Conservation (phyloP, 495 filamentous ascomycete genomes). For the Trichoderma reesei region DNA sequence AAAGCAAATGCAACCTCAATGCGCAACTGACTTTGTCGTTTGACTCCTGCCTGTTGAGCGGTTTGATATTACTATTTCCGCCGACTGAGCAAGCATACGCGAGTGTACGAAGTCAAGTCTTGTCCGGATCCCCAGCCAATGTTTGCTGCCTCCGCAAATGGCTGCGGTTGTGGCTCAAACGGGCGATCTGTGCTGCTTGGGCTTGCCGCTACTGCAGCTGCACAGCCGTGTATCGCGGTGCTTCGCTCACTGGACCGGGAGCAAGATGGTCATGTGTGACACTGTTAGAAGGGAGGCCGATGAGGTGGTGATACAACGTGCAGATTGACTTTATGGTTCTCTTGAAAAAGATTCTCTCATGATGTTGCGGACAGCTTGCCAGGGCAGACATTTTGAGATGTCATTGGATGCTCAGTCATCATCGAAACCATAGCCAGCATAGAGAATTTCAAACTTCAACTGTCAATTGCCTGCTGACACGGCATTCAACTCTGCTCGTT, state of each 20-base stretch:
- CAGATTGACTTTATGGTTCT: neutral
- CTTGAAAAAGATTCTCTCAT: neutral
- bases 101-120: neutral
- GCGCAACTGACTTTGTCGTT: neutral
- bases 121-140: no score
- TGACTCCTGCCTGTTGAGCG: neutral
- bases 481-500: no score
- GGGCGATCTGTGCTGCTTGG: neutral
- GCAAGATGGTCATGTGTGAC: neutral
- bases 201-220: neutral
- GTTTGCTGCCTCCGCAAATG: neutral
- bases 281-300: neutral
- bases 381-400: no score
- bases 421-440: neutral
- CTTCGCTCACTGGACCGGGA: neutral
- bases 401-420: no score
- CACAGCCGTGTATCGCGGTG: neutral
- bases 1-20: no score
- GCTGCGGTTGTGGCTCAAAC: neutral
- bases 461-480: neutral
- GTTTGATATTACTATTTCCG: no score
- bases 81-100: neutral
- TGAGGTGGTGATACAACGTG: neutral
- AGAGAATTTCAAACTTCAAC: neutral
- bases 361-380: no score